Evolutionary conservation across 2,329 filamentous ascomycete species (phyloP), one percentile per base, ranked within the genome.

Genomic region (Phialophora chinensis): DNA sequence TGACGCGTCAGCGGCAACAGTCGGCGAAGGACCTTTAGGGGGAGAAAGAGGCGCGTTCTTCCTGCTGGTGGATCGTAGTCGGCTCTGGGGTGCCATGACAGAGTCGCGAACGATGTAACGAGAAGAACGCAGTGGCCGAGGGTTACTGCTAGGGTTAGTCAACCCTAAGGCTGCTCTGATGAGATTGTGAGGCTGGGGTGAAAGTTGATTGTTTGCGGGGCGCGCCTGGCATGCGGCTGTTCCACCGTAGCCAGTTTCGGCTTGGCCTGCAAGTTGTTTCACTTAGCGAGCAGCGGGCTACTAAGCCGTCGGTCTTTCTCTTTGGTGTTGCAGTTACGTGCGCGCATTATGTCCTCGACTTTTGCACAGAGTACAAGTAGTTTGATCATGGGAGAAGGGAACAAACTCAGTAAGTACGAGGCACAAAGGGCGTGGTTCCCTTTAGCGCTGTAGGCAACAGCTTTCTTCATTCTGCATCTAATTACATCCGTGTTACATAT

Each of bases 31-130:
- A 31, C 52, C 25, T 47, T 63, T 68, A 11, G 63, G 56, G 12
- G 69, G 69, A 7, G 70, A 71, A 25, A 67, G 56, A 50, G 70
- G 69, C 25, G 65, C 49, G 50, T 49, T 58, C 35, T 56, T 65
- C 38, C 67, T 63, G 66, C 63, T 69, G 25, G 58, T 61, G 7
- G 70, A 70, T 17, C 66, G 64, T 56, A 55, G 57, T 1, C 56
- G 60, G 17, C 64, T 50, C 17, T 60, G 58, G 5, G 66, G 54
- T 33, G 68, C 42, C 69, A 70, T 70, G 14, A 35, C 52, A 59
- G 44, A n/a, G 27, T 33, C 17, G 50, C 23, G 44, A 42, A 17
- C 23, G 7, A 23, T 25, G 27, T 23, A 33, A 42, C 14, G 27
- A 60, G 60, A 23, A 42, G 58, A 44, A 52, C n/a, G 33, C 31